Percentiles rank a stretch among this genome's conserved stretches.
These are phyloP conservation scores for Fonsecaea pedrosoi DNA, from an alignment of 2,329 filamentous ascomycete genomes.

Conservation along the genomic window DNA sequence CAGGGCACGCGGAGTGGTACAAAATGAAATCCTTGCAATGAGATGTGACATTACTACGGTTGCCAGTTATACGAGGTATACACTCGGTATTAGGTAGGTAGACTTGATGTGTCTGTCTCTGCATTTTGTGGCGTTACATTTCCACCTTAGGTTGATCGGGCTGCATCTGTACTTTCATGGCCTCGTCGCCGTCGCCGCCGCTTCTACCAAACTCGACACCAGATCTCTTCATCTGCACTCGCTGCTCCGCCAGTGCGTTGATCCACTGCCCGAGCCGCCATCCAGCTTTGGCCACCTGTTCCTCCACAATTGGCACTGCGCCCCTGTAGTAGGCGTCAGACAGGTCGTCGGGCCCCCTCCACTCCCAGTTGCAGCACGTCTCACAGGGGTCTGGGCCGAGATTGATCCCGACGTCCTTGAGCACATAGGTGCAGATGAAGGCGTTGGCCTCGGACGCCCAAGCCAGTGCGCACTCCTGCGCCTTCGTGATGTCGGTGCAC, in stretches of 20 bases:
- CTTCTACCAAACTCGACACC: conserved; percentile 1
- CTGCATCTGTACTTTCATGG: background rate
- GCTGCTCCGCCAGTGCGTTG: conserved; percentile 16
- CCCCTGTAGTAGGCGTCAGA: conserved; percentile 16
- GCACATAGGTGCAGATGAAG: conserved; percentile 29
- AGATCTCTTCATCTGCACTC: conserved; percentile 7
- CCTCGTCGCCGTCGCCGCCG: background rate
- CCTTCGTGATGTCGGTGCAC: conserved; percentile 17
- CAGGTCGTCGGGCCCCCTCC: conserved; percentile 14
- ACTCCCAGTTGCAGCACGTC: conserved; percentile 16
- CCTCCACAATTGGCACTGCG: conserved; percentile 14
- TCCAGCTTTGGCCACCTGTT: conserved; percentile 17
- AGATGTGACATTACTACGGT: too few species aligned
- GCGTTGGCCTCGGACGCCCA: conserved; percentile 31
- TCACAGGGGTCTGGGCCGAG: conserved; percentile 8
- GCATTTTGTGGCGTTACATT: background rate
- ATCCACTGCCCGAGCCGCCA: conserved; percentile 21
- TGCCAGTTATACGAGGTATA: too few species aligned
- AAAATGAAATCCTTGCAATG: too few species aligned
- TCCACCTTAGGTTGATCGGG: background rate
- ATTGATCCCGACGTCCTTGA: conserved; percentile 25
- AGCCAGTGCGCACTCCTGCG: conserved; percentile 24
- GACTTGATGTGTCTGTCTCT: too few species aligned
- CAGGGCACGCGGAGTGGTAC: too few species aligned
- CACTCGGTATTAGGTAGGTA: too few species aligned